Conservation (phyloP, 306 rosid genomes). For the Trichosanthes cucumerina region DNA sequence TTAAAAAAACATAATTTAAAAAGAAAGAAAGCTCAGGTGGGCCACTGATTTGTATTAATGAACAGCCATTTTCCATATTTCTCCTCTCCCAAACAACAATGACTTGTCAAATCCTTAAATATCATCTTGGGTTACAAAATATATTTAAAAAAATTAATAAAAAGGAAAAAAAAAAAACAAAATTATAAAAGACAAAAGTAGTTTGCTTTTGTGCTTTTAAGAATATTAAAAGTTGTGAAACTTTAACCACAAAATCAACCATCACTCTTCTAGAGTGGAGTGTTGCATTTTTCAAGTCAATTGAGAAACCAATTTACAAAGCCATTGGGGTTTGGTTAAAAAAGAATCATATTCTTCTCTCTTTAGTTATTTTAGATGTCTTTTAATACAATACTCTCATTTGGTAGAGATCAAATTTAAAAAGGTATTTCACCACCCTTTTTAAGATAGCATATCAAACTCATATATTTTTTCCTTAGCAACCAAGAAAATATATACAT, state of each 20-base stretch:
- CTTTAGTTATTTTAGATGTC: conserved; percentile 3
- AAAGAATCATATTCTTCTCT: conserved; percentile 6
- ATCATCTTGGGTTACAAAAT: conserved; percentile 19
- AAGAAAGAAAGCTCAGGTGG: background rate
- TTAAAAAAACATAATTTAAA: background rate
- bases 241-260: conserved; percentile 13
- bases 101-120: conserved; percentile 11
- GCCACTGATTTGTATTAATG: background rate
- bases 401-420: background rate
- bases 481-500: conserved; percentile 19
- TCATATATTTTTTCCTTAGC: conserved; percentile 23
- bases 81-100: conserved; percentile 1
- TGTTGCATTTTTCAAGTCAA: conserved; percentile 7
- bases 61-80: conserved; percentile 15
- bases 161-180: background rate
- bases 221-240: conserved; percentile 19
- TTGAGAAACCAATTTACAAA: background rate
- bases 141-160: background rate
- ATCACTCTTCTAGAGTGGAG: conserved; percentile 9
- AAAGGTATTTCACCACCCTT: conserved; percentile 1
- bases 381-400: background rate
- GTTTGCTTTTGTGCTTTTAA: conserved; percentile 22
- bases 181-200: conserved; percentile 19
- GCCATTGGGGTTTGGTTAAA: background rate
- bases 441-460: background rate